These are phyloP conservation scores for Adansonia grandidieri DNA, from an alignment of 441 rosid genomes.

Conservation along the genomic window DNA sequence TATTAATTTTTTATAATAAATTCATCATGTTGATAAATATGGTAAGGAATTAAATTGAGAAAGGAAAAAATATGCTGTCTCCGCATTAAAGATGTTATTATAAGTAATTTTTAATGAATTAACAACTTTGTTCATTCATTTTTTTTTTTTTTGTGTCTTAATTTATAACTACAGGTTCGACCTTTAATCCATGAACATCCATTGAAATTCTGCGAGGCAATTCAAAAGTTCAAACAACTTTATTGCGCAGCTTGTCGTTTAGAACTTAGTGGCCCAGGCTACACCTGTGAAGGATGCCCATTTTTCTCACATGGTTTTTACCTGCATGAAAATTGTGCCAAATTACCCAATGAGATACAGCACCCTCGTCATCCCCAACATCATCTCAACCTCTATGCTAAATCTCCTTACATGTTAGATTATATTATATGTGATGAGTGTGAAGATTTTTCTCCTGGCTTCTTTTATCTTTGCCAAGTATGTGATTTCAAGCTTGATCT, in stretches of 20 bases:
- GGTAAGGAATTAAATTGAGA: no score
- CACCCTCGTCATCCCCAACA: slow-evolving; percentile 21
- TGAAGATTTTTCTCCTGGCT: background rate
- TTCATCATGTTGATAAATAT: no score
- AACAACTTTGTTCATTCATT: background rate
- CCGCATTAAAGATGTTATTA: no score
- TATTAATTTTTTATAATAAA: no score
- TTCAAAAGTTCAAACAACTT: background rate
- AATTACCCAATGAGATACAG: background rate
- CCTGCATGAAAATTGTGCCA: slow-evolving; percentile 16
- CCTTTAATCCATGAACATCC: background rate
- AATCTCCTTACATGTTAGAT: background rate
- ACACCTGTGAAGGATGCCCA: slow-evolving; percentile 5
- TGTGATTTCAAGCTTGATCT: slow-evolving; percentile 15
- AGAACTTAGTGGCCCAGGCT: slow-evolving; percentile 12
- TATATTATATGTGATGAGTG: background rate
- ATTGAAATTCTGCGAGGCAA: background rate
- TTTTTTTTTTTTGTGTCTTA: background rate
- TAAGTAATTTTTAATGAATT: no score
- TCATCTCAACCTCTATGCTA: background rate
- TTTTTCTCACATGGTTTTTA: background rate
- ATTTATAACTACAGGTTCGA: background rate
- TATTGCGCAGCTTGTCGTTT: background rate
- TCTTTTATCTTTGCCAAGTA: background rate
- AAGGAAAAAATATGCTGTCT: no score